A percentile compares a stretch with the other conserved stretches of the same genome.
These are phyloP conservation scores for Pezicula radicicola DNA, from an alignment of 2,329 filamentous ascomycete species.

Conservation along the genomic window DNA sequence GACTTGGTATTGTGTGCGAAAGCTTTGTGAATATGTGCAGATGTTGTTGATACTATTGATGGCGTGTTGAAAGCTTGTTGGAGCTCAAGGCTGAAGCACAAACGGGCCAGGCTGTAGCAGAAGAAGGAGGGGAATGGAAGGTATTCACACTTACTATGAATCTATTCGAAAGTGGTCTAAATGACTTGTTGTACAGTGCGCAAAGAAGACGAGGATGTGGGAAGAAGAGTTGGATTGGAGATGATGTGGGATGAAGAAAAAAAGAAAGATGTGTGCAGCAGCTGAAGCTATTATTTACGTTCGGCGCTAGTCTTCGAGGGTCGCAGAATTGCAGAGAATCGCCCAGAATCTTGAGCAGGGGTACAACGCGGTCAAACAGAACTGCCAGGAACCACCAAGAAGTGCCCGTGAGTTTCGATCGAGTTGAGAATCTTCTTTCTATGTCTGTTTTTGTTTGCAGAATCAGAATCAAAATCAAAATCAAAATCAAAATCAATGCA, in stretches of 20 bases:
- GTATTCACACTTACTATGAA: not conserved
- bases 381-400: too few species aligned
- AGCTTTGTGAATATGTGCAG: not conserved
- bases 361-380: too few species aligned
- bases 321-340: not conserved
- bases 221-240: not conserved
- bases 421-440: too few species aligned
- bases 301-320: not conserved
- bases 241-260: not conserved
- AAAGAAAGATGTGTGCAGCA: not conserved
- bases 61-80: not conserved
- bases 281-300: not conserved
- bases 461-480: too few species aligned
- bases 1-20: not conserved
- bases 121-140: not conserved
- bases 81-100: constrained; percentile 1
- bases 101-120: not conserved
- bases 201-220: not conserved
- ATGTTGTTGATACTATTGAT: not conserved
- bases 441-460: too few species aligned
- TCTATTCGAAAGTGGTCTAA: not conserved
- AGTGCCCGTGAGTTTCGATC: too few species aligned
- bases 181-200: not conserved
- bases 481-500: too few species aligned
- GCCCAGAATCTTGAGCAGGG: too few species aligned